These are phyloP conservation scores for Vaccinium macrocarpon DNA, from an alignment of 148 eudicot genomes.

Conservation along the genomic window DNA sequence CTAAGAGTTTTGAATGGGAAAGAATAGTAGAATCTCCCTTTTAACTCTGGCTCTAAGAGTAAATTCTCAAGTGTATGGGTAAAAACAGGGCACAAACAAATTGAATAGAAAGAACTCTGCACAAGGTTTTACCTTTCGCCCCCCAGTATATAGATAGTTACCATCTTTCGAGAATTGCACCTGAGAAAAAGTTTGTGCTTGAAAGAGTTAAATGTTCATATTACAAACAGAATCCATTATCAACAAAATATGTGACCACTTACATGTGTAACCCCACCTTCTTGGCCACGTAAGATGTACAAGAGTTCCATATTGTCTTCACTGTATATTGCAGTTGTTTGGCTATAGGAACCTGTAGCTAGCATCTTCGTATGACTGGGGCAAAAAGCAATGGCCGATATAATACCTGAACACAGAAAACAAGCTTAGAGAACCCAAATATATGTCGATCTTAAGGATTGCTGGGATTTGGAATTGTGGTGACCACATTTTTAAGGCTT, in stretches of 20 bases:
- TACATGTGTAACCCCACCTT: conserved; percentile 98
- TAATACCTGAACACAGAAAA: conserved; percentile 57
- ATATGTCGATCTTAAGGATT: too few species aligned
- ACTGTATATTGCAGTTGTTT: conserved; percentile 74
- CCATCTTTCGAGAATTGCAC: conserved; percentile 97
- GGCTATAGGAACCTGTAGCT: conserved; percentile 92
- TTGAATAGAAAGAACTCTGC: background rate
- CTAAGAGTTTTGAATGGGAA: background rate
- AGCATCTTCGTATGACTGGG: conserved; percentile 78
- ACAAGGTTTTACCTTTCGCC: conserved; percentile 63
- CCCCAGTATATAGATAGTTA: conserved; percentile 91
- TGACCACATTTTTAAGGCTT: too few species aligned
- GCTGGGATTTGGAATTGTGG: too few species aligned
- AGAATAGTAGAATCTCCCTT: background rate
- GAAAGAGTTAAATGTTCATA: conserved; percentile 2
- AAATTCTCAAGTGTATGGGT: background rate
- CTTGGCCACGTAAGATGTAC: conserved; percentile 94
- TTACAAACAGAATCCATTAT: background rate
- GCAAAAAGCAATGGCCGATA: conserved; percentile 86
- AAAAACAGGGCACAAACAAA: background rate
- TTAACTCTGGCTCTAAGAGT: background rate
- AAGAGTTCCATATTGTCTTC: conserved; percentile 95
- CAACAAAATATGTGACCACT: conserved; percentile 25
- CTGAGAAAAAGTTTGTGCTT: conserved; percentile 35
- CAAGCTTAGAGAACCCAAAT: background rate